A percentile compares a stretch with the other conserved stretches of the same genome.
Evolutionary conservation across 1,139 yeast genomes (phyloP).

Genomic region (Taiozyma sp.): DNA sequence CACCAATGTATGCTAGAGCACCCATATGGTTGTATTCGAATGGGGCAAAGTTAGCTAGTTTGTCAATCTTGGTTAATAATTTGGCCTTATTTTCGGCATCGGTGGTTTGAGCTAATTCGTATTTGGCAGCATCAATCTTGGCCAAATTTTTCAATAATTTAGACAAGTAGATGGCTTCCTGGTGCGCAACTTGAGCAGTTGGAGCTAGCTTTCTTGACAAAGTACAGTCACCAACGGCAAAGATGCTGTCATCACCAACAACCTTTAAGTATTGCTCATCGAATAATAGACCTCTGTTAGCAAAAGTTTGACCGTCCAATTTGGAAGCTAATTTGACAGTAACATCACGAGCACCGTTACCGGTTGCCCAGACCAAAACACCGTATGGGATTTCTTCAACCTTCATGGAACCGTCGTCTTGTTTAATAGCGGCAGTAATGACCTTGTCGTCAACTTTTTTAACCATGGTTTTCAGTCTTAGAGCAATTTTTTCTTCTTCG

Average conservation of each 20-base stretch:
- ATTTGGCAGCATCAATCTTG: slow-evolving; percentile 57
- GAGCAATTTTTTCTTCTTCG: slow-evolving; percentile 67
- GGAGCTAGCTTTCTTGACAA: slow-evolving; percentile 85
- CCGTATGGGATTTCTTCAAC: slow-evolving; percentile 81
- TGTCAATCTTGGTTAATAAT: slow-evolving; percentile 63
- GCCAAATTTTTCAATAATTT: slow-evolving; percentile 63
- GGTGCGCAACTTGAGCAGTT: slow-evolving; percentile 96
- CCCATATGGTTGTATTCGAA: slow-evolving; percentile 67
- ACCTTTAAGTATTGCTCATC: slow-evolving; percentile 72
- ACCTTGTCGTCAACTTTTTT: slow-evolving; percentile 70
- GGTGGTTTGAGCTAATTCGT: slow-evolving; percentile 32
- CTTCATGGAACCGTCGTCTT: slow-evolving; percentile 46
- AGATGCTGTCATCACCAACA: slow-evolving; percentile 78
- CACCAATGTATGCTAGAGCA: slow-evolving; percentile 77
- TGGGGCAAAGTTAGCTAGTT: slow-evolving; percentile 49
- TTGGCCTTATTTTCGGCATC: slow-evolving; percentile 29
- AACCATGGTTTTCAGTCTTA: slow-evolving; percentile 82
- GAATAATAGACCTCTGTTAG: slow-evolving; percentile 84
- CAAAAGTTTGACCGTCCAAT: slow-evolving; percentile 75
- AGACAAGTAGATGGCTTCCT: slow-evolving; percentile 84
- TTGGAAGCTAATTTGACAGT: slow-evolving; percentile 60
- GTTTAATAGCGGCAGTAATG: slow-evolving; percentile 69
- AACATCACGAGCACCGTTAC: slow-evolving; percentile 85
- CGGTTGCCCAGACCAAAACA: slow-evolving; percentile 95
- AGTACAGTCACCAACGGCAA: slow-evolving; percentile 93